Evolutionary conservation across 345 rosid species (phyloP).

Genomic region (Citrus inodora): DNA sequence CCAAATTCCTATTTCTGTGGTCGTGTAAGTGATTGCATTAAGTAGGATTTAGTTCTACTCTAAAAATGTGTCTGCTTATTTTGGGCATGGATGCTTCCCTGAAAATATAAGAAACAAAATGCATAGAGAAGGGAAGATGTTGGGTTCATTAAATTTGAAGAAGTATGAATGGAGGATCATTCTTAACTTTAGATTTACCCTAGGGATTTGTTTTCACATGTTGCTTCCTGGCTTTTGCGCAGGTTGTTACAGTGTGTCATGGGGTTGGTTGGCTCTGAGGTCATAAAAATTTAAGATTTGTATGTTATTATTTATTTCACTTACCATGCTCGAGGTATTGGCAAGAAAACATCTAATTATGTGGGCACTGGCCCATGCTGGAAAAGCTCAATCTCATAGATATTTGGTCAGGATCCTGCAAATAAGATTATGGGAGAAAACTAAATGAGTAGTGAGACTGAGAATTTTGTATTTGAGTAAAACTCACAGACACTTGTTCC

Average conservation of each 20-base stretch:
- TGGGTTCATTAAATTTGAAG: neutral
- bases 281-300: neutral
- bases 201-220: neutral
- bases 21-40: neutral
- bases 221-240: neutral
- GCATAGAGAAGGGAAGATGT: neutral
- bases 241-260: neutral
- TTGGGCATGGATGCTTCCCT: neutral
- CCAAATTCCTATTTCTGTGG: neutral
- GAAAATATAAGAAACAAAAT: neutral
- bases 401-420: neutral
- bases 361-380: neutral
- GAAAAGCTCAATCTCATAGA: neutral
- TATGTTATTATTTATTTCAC: neutral
- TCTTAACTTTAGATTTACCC: neutral
- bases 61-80: neutral
- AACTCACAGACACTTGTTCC: neutral
- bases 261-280: neutral
- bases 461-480: neutral
- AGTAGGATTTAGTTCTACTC: neutral
- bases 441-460: neutral
- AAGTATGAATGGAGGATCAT: neutral
- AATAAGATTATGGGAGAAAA: neutral
- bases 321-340: neutral
- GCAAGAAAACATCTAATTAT: neutral